Percentiles rank a stretch among this genome's conserved stretches.
These are phyloP conservation scores for Penicillium salamii DNA, from an alignment of 495 filamentous ascomycete genomes.

Conservation along the genomic window DNA sequence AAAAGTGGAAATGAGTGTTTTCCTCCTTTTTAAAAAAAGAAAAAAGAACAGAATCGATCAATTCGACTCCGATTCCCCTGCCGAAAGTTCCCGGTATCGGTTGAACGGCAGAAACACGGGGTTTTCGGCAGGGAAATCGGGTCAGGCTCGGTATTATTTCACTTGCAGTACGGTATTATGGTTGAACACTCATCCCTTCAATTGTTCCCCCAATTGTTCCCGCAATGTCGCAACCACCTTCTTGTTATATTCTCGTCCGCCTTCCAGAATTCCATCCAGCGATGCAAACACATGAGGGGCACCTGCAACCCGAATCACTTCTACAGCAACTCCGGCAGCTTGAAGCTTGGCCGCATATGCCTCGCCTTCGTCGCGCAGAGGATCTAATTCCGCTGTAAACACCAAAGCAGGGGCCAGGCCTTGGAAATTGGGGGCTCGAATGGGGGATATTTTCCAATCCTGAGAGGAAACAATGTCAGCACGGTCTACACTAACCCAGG, in stretches of 20 bases:
- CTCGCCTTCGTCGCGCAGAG: slow-evolving; percentile 45
- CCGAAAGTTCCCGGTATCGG: slow-evolving; percentile 45
- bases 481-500: no score
- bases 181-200: slow-evolving; percentile 12
- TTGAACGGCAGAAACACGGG: slow-evolving; percentile 16
- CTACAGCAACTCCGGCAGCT: slow-evolving; percentile 34
- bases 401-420: slow-evolving; percentile 45
- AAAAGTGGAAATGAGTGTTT: slow-evolving; percentile 1
- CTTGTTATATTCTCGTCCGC: slow-evolving; percentile 25
- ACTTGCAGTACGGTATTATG: slow-evolving; percentile 17
- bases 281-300: slow-evolving; percentile 33
- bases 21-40: slow-evolving; percentile 14
- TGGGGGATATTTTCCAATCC: slow-evolving; percentile 43
- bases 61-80: slow-evolving; percentile 19
- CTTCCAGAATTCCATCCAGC: slow-evolving; percentile 34
- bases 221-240: slow-evolving; percentile 29
- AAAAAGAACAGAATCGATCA: slow-evolving; percentile 17
- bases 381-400: slow-evolving; percentile 43
- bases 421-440: slow-evolving; percentile 30
- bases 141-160: slow-evolving; percentile 4
- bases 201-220: no score
- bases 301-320: slow-evolving; percentile 29
- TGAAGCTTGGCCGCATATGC: slow-evolving; percentile 41
- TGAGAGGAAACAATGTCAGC: neutral
- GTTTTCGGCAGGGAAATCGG: neutral